These are phyloP conservation scores for Lactarius akahatsu DNA, from an alignment of 768 basidiomycete species.

Conservation along the genomic window DNA sequence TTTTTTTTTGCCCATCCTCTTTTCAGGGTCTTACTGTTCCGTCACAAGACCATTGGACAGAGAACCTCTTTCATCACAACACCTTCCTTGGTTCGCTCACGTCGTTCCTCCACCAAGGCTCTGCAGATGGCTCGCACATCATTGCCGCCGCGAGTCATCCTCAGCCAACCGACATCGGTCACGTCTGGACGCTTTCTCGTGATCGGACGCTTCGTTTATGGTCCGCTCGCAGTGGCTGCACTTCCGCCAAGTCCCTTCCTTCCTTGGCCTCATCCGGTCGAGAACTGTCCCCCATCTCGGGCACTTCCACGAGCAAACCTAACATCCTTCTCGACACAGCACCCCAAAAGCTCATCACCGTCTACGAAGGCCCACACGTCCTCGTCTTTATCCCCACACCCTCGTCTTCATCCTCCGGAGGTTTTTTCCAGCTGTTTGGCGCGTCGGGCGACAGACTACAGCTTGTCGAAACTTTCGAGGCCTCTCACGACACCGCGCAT, in stretches of 20 bases:
- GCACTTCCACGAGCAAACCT: slow-evolving; percentile 38
- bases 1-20: background rate
- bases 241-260: slow-evolving; percentile 59
- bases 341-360: slow-evolving; percentile 61
- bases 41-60: slow-evolving; percentile 67
- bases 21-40: background rate
- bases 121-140: slow-evolving; percentile 55
- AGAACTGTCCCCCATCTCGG: slow-evolving; percentile 37
- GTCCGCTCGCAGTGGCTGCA: slow-evolving; percentile 73
- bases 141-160: slow-evolving; percentile 71
- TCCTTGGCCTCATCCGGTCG: slow-evolving; percentile 35
- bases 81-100: slow-evolving; percentile 68
- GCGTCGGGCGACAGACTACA: slow-evolving; percentile 57
- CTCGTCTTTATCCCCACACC: slow-evolving; percentile 73
- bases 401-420: slow-evolving; percentile 63
- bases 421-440: slow-evolving; percentile 71
- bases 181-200: slow-evolving; percentile 83
- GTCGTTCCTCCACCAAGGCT: slow-evolving; percentile 54
- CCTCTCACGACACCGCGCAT: slow-evolving; percentile 58
- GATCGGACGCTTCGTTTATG: slow-evolving; percentile 84
- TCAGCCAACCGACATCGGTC: slow-evolving; percentile 70
- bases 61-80: slow-evolving; percentile 59
- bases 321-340: slow-evolving; percentile 57
- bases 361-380: slow-evolving; percentile 63
- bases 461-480: slow-evolving; percentile 58